These are phyloP conservation scores for Brasenia schreberi DNA, from an alignment of 164 flowering plant species.

Conservation along the genomic window DNA sequence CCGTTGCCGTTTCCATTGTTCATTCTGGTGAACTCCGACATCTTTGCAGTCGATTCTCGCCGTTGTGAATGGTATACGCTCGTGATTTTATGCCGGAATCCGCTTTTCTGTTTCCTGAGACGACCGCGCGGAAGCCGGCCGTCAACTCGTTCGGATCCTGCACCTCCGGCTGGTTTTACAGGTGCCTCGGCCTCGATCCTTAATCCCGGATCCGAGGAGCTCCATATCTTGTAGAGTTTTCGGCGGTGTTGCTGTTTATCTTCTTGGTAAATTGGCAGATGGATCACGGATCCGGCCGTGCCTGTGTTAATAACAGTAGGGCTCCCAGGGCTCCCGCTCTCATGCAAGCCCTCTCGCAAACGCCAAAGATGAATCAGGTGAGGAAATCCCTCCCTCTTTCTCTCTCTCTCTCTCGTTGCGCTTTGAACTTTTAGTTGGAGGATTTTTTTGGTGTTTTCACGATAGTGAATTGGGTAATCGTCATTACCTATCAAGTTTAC, in stretches of 20 bases:
- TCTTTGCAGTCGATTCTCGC: background rate
- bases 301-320: background rate
- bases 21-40: background rate
- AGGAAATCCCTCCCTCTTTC: background rate
- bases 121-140: conserved; percentile 6
- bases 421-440: background rate
- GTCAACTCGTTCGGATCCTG: conserved; percentile 30
- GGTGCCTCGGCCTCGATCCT: conserved; percentile 92
- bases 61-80: background rate
- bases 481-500: no score
- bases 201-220: conserved; percentile 8
- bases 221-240: no score
- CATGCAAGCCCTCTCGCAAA: background rate
- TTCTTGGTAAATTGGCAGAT: background rate
- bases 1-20: no score
- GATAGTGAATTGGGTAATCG: background rate
- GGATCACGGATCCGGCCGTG: background rate
- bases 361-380: background rate
- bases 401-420: background rate
- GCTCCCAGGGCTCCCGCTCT: background rate
- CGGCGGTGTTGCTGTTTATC: background rate
- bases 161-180: conserved; percentile 80
- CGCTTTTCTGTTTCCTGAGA: background rate
- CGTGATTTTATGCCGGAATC: conserved; percentile 1
- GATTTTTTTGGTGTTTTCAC: background rate